Conservation (phyloP, 2,329 filamentous ascomycete species). For the Xylariaceae sp. region DNA sequence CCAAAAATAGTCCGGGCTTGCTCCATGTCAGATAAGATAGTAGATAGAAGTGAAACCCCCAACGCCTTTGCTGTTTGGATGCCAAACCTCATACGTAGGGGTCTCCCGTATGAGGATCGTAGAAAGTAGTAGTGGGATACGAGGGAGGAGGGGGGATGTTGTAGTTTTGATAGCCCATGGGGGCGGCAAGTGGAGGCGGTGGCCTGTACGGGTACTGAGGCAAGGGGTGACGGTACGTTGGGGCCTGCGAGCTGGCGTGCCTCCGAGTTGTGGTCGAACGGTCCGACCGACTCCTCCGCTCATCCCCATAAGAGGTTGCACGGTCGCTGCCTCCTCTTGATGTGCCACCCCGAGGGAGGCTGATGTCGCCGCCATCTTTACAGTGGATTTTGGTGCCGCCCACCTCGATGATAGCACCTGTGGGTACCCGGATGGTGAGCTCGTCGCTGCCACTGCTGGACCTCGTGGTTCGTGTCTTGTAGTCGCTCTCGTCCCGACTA, state of each 20-base stretch:
- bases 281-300: slow-evolving; percentile 33
- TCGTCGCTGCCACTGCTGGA: slow-evolving; percentile 48
- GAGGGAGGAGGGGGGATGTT: too few relatives aligned
- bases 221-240: slow-evolving; percentile 36
- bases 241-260: slow-evolving; percentile 43
- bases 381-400: slow-evolving; percentile 52
- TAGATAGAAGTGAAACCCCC: too few relatives aligned
- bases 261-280: slow-evolving; percentile 34
- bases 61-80: too few relatives aligned
- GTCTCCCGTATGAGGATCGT: too few relatives aligned
- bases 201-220: too few relatives aligned
- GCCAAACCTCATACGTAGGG: too few relatives aligned
- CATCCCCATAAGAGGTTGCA: slow-evolving; percentile 42
- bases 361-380: slow-evolving; percentile 52
- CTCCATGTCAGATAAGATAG: too few relatives aligned
- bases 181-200: too few relatives aligned
- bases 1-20: too few relatives aligned
- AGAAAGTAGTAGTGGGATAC: too few relatives aligned
- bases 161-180: too few relatives aligned
- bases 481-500: slow-evolving; percentile 58
- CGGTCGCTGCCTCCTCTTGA: slow-evolving; percentile 42
- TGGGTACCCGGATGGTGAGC: slow-evolving; percentile 53
- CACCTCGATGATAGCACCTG: slow-evolving; percentile 47
- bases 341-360: slow-evolving; percentile 33
- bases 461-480: slow-evolving; percentile 52